A percentile compares a stretch with the other conserved stretches of the same genome.
These are phyloP conservation scores for Helichrysum umbraculigerum DNA, from an alignment of 129 eudicot species.

Conservation along the genomic window DNA sequence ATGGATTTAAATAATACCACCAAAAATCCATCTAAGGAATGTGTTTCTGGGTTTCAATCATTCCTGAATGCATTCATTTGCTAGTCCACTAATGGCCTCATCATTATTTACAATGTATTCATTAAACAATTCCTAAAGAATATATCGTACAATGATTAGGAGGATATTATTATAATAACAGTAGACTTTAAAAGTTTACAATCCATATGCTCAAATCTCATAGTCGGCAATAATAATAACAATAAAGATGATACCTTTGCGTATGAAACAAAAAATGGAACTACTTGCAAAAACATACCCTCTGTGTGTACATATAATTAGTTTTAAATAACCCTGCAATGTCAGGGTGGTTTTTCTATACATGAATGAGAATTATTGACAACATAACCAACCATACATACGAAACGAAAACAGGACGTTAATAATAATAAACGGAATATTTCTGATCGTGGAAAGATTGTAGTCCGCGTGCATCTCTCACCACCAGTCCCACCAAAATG, in stretches of 20 bases:
- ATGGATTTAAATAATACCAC: constrained; percentile 30
- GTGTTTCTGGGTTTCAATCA: constrained; percentile 27
- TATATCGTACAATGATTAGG: constrained; percentile 25
- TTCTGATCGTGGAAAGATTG: constrained; percentile 18
- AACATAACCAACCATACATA: constrained; percentile 26
- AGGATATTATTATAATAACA: constrained; percentile 7
- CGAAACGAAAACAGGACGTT: constrained; percentile 19
- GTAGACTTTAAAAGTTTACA: background rate
- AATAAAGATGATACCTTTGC: background rate
- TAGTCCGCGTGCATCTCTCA: constrained; percentile 18
- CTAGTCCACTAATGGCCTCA: constrained; percentile 22
- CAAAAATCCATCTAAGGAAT: constrained; percentile 9
- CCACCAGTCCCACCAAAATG: constrained; percentile 19
- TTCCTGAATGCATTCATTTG: constrained; percentile 31
- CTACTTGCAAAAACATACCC: constrained; percentile 6
- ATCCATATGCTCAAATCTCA: constrained; percentile 17
- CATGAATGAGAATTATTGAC: constrained; percentile 39
- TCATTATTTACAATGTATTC: constrained; percentile 15
- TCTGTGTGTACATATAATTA: constrained; percentile 17
- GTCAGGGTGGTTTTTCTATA: constrained; percentile 39
- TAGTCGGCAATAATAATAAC: background rate
- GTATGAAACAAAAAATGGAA: background rate
- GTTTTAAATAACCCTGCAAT: constrained; percentile 35
- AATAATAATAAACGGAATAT: constrained; percentile 27
- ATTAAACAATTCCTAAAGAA: constrained; percentile 26